Evolutionary conservation across 371 early-diverging fungal genomes (phyloP).

Genomic region (Blastocladiella emersonii): DNA sequence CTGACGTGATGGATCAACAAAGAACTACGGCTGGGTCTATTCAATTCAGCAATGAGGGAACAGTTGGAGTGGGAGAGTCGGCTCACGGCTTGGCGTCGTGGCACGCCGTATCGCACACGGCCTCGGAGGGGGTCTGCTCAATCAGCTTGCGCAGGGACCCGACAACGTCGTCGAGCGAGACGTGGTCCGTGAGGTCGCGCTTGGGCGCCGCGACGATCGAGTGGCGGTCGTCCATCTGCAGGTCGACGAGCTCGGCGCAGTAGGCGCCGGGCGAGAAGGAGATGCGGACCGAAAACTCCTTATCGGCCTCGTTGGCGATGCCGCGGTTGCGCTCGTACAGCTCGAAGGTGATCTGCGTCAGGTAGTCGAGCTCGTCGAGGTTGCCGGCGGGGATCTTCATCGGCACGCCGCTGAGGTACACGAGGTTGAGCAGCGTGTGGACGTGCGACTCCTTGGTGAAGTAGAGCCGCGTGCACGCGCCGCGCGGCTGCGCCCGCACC

Average conservation of each 20-base stretch:
- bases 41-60: too few species aligned
- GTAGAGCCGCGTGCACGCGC: slow-evolving; percentile 54
- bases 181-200: slow-evolving; percentile 36
- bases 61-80: too few species aligned
- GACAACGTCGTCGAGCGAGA: slow-evolving; percentile 31
- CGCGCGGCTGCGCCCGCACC: slow-evolving; percentile 25
- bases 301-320: slow-evolving; percentile 15
- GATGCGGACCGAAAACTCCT: slow-evolving; percentile 77
- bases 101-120: too few species aligned
- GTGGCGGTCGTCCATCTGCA: slow-evolving; percentile 68
- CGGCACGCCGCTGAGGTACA: slow-evolving; percentile 70
- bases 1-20: too few species aligned
- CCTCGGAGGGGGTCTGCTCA: too few species aligned
- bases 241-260: slow-evolving; percentile 74
- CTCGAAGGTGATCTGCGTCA: slow-evolving; percentile 95
- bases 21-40: too few species aligned
- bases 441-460: slow-evolving; percentile 94
- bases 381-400: slow-evolving; percentile 47
- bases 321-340: slow-evolving; percentile 74
- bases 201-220: slow-evolving; percentile 69
- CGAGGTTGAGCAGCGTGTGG: slow-evolving; percentile 76
- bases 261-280: slow-evolving; percentile 87
- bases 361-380: slow-evolving; percentile 76
- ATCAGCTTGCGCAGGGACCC: not conserved
- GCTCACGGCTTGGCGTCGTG: too few species aligned